These are phyloP conservation scores for Cladorrhinum sp. DNA, from an alignment of 2,329 filamentous ascomycete species.

Conservation along the genomic window DNA sequence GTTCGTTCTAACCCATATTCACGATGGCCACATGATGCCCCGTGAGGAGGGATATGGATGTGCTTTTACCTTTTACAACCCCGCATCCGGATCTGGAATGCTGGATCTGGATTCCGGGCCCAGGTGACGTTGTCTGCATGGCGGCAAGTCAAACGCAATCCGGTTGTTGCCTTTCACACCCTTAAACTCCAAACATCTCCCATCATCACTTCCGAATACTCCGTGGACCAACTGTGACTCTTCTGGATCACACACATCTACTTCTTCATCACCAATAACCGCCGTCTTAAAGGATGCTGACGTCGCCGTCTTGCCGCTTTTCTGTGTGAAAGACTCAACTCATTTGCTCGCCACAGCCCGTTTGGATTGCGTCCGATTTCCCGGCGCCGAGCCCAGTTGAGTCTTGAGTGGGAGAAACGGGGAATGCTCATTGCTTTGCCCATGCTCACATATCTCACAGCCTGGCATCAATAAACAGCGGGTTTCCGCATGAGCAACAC, in stretches of 20 bases:
- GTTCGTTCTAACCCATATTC: slow-evolving; percentile 9
- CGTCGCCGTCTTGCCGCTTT: background rate
- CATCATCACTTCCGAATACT: background rate
- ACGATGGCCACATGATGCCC: slow-evolving; percentile 9
- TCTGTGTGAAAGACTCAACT: background rate
- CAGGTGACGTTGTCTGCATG: background rate
- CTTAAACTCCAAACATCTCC: background rate
- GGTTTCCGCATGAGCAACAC: no score
- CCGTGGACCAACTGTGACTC: background rate
- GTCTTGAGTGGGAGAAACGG: no score
- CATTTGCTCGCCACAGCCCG: background rate
- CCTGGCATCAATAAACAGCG: no score
- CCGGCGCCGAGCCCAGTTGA: no score
- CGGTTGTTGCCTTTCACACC: background rate
- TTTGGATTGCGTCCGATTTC: background rate
- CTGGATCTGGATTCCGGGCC: no score
- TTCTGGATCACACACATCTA: background rate
- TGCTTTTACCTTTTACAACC: background rate
- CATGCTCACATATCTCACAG: background rate
- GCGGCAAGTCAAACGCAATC: slow-evolving; percentile 3
- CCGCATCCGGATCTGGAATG: background rate
- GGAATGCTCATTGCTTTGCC: background rate
- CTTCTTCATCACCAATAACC: background rate
- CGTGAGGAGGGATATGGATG: background rate
- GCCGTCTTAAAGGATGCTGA: background rate